Base-by-base conservation (phyloP, 164 flowering plant species). In the Hamamelis virginiana region DNA sequence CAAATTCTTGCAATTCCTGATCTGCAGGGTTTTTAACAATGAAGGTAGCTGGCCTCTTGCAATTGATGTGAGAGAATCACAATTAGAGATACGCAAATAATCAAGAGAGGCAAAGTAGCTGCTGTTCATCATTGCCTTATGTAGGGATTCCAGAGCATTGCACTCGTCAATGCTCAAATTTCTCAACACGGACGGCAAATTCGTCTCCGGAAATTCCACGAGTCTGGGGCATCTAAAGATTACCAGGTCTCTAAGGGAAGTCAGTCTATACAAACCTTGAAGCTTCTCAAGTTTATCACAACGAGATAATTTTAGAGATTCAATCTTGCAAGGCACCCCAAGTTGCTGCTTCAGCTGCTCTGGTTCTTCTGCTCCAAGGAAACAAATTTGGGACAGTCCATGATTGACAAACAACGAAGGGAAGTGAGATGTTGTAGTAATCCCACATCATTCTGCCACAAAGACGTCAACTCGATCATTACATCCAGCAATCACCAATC, bases 191-290 rank as follows among this genome's bases (percentile, higher is more conserved):
- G 47, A 33, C 2, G 66, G 76, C 53, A 68, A 68, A 9, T 43
- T 64, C 4, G 18, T 56, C 1, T 59, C 64, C 26, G 70, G 57
- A 63, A 73, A 73, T 47, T 59, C 45, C 66, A 25, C 60, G 6
- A 73, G 64, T 23, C 50, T n/a, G 6, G 48, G 57, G 41, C 76
- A 73, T 1, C 38, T 44, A 3, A 14, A 18, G 61, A 73, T 21
- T 27, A 21, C 18, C 55, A 73, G n/a, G 16, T 18, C 62, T 67
- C 25, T 41, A 33, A 73, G 57, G 15, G 67, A 67, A n/a, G 9
- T 38, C 18, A 73, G 53, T 9, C n/a, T 52, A 43, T 43, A 10
- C 8, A 25, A 46, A 13, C 19, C 10, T 57, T 62, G 71, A 9
- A 73, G 67, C 55, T 45, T 67, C 44, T 55, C 55, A 43, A 73